These are phyloP conservation scores for Priceomyces melissophilus DNA, from an alignment of 805 yeast genomes.

Conservation along the genomic window DNA sequence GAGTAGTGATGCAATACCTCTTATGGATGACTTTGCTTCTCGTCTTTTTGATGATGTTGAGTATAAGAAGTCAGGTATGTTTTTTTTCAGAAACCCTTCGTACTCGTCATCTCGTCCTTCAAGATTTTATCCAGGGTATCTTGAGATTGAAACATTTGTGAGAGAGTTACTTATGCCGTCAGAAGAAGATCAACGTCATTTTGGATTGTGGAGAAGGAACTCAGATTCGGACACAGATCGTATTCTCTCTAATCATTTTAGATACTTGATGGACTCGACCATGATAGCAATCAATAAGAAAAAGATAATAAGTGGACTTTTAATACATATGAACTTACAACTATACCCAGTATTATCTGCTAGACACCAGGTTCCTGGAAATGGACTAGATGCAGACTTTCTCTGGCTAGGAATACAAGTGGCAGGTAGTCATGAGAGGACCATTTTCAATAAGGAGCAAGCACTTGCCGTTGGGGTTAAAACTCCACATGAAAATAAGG, in stretches of 20 bases:
- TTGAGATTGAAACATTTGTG: slow-evolving; percentile 25
- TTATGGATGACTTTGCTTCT: slow-evolving; percentile 12
- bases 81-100: slow-evolving; percentile 28
- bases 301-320: slow-evolving; percentile 23
- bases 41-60: slow-evolving; percentile 15
- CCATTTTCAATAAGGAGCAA: slow-evolving; percentile 22
- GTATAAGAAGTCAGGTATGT: slow-evolving; percentile 21
- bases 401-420: slow-evolving; percentile 35
- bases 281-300: slow-evolving; percentile 26
- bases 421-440: slow-evolving; percentile 17
- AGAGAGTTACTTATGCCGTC: slow-evolving; percentile 18
- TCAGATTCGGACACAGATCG: slow-evolving; percentile 9
- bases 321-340: slow-evolving; percentile 24
- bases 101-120: slow-evolving; percentile 14
- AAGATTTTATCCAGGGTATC: slow-evolving; percentile 24
- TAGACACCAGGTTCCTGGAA: slow-evolving; percentile 14
- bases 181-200: slow-evolving; percentile 15
- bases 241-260: slow-evolving; percentile 20
- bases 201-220: slow-evolving; percentile 14
- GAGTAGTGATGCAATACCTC: slow-evolving; percentile 25
- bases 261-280: slow-evolving; percentile 24
- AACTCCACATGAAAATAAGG: slow-evolving; percentile 25
- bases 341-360: slow-evolving; percentile 17
- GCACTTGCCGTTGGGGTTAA: slow-evolving; percentile 29
- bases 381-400: slow-evolving; percentile 18